A percentile compares a stretch with the other conserved stretches of the same genome.
phyloP scores from a whole-genome alignment of 768 basidiomycete species.

The Termitomyces sp. region DNA sequence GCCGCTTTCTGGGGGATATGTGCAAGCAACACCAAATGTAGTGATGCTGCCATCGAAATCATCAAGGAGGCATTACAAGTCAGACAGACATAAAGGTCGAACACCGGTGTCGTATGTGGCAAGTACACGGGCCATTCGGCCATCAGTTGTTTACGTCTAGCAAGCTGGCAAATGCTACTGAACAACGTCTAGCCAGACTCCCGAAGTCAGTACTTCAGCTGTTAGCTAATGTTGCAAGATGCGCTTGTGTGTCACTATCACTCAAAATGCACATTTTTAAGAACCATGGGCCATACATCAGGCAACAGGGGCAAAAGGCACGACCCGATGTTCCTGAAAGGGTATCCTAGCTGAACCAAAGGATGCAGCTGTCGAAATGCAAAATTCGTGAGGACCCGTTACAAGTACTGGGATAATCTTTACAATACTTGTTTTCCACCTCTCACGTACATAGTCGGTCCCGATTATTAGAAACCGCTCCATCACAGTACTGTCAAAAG shows the following conservation, averaged over 20 bases:
- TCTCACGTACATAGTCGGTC: too few species aligned
- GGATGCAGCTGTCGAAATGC: too few species aligned
- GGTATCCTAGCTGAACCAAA: background rate
- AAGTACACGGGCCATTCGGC: background rate
- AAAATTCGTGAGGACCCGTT: too few species aligned
- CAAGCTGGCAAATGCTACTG: background rate
- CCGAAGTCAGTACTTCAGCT: background rate
- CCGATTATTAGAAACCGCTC: too few species aligned
- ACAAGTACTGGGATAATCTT: too few species aligned
- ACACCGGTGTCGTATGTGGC: conserved; percentile 8
- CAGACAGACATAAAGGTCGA: conserved; percentile 2
- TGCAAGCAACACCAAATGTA: conserved; percentile 1
- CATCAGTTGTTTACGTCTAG: background rate
- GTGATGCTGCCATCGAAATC: conserved; percentile 1
- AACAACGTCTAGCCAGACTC: too few species aligned
- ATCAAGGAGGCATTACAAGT: background rate
- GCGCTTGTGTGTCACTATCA: too few species aligned
- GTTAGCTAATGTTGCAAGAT: background rate
- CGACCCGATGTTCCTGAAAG: background rate
- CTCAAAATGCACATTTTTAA: background rate
- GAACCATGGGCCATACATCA: background rate
- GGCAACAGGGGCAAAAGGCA: background rate
- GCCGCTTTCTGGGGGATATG: conserved; percentile 1
- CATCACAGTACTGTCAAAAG: too few species aligned
- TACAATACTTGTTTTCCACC: too few species aligned